Base-by-base conservation (phyloP, 108 stramenopile species). In the Cyclostephanos tholiformis region DNA sequence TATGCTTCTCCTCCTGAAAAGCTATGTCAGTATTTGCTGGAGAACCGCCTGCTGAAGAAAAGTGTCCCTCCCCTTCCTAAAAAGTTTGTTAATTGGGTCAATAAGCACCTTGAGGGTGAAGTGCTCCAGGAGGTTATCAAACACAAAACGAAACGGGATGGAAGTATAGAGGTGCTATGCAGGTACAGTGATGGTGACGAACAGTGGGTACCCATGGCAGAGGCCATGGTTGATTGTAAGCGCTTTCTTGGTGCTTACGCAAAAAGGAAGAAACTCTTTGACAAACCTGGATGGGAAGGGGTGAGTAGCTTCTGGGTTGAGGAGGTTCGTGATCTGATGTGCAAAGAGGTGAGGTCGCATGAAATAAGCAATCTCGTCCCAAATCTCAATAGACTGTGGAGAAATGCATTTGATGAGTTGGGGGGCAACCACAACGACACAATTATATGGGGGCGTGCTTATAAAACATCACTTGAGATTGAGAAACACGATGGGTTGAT, bases 391-490 rank as follows among this genome's bases (percentile, higher is more conserved):
- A 17, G 23, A 13, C 16, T 58, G 25, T 65, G 55, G 52, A 65
- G 56, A 35, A 65, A 65, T 6, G 36, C 52, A 30, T 29, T 41
- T 27, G 55, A 43, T 23, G 30, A 4, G 8, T 16, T 25, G 36
- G 71, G 71, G 23, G n/a, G 19, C 35, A 35, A 72, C 51, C 23
- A 44, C 53, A 32, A 26, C 17, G 63, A 72, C 29, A 13, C 63
- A 39, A 56, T 65, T 4, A 46, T 65, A 22, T 65, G 43, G 43
- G 65, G 72, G 36, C n/a, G 72, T 1, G 72, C 64, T n/a, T 74
- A 58, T 19, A 74, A 74, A 56, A 22, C 44, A 11, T 63, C 72
- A 19, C 44, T 50, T 65, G 72, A 74, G 19, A 52, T 74, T 17
- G 64, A 65, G 43, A 74, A 73, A 35, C 72, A 73, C 25, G 64